Conservation (phyloP, 495 filamentous ascomycete species). For the Sabuloglossum arenarium region DNA sequence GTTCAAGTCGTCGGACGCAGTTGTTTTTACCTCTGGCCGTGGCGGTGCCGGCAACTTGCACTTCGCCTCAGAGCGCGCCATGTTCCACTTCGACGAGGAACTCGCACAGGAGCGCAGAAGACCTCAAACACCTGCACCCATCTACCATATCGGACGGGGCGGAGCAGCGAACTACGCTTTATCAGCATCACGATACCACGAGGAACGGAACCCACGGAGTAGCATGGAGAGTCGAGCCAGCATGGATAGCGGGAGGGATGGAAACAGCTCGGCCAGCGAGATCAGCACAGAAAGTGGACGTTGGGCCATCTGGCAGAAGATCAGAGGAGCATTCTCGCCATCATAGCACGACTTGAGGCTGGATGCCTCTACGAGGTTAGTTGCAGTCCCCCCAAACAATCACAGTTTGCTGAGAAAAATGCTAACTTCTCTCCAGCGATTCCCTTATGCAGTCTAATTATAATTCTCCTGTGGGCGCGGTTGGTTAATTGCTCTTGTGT, state of each 20-base stretch:
- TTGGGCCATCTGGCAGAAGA: not conserved
- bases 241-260: not conserved
- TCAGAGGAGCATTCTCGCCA: not conserved
- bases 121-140: slow-evolving; percentile 37
- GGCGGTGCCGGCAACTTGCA: slow-evolving; percentile 84
- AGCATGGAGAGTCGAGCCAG: not conserved
- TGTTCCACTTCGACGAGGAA: slow-evolving; percentile 88
- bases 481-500: not conserved
- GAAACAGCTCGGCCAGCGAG: not conserved
- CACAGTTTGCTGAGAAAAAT: not conserved
- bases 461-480: not conserved
- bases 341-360: not conserved
- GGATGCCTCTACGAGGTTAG: not conserved
- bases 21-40: slow-evolving; percentile 49
- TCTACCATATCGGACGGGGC: slow-evolving; percentile 72
- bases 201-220: not conserved
- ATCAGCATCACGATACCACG: not conserved
- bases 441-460: not conserved
- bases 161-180: slow-evolving; percentile 51
- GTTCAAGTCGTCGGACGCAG: not conserved
- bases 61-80: slow-evolving; percentile 36
- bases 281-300: not conserved
- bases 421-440: not conserved
- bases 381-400: not conserved
- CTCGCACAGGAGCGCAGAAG: slow-evolving; percentile 32